phyloP scores from a whole-genome alignment of 768 basidiomycete species.

The Agrocybe chaxingu region DNA sequence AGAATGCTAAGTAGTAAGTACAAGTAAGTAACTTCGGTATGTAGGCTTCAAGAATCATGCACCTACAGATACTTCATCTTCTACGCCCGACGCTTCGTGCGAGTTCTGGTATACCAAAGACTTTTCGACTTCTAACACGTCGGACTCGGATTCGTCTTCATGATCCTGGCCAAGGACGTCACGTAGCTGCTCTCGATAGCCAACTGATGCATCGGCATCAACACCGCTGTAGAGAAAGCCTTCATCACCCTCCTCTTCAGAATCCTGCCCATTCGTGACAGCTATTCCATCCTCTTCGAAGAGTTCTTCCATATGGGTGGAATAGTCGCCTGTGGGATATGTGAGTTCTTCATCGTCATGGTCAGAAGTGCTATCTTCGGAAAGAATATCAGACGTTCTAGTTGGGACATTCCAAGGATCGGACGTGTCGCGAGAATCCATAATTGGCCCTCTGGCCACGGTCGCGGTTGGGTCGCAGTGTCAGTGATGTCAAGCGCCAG shows the following conservation, averaged over 20 bases:
- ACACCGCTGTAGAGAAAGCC: constrained; percentile 73
- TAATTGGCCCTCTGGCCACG: not conserved
- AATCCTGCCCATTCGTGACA: constrained; percentile 8
- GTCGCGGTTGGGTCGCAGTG: constrained; percentile 1
- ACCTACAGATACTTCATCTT: constrained; percentile 29
- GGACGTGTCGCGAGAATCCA: constrained; percentile 8
- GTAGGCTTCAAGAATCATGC: not conserved
- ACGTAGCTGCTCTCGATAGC: constrained; percentile 66
- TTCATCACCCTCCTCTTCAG: constrained; percentile 39
- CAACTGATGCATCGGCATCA: constrained; percentile 50
- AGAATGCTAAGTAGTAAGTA: constrained; percentile 19
- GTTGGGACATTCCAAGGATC: constrained; percentile 14
- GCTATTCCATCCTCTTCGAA: constrained; percentile 38
- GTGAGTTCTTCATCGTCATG: constrained; percentile 31
- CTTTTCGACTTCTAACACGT: constrained; percentile 39
- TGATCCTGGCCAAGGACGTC: constrained; percentile 71
- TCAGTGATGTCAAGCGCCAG: not conserved
- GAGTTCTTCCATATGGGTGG: constrained; percentile 66
- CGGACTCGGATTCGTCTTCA: constrained; percentile 42
- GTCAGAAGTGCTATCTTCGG: constrained; percentile 30
- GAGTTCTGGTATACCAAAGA: constrained; percentile 40
- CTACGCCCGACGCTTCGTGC: constrained; percentile 11
- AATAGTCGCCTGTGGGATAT: constrained; percentile 51
- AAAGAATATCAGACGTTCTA: constrained; percentile 27
- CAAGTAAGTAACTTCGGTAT: constrained; percentile 3